Evolutionary conservation across 2,329 filamentous ascomycete species (phyloP).

Genomic region (Triangularia setosa): DNA sequence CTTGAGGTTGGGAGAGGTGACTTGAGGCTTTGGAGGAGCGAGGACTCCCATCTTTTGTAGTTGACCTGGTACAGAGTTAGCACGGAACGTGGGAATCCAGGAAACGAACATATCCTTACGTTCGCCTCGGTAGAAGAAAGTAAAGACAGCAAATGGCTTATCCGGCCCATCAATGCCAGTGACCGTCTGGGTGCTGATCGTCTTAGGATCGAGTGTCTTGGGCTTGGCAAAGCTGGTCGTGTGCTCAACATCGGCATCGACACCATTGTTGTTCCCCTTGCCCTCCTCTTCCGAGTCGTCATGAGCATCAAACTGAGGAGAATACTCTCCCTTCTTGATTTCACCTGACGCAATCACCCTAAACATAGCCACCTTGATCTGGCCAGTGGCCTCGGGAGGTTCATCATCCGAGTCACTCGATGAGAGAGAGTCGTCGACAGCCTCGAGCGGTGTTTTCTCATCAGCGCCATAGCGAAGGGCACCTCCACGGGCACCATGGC

Average conservation of each 20-base stretch:
- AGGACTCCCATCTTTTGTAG: constrained; percentile 94
- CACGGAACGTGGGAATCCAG: neutral
- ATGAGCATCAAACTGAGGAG: constrained; percentile 93
- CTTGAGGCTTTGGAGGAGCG: constrained; percentile 60
- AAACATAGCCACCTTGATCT: constrained; percentile 98
- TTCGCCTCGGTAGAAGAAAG: constrained; percentile 95
- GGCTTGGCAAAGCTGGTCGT: constrained; percentile 97
- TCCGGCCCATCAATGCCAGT: constrained; percentile 95
- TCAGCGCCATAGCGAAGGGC: constrained; percentile 80
- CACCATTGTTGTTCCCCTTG: constrained; percentile 48
- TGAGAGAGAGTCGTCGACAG: constrained; percentile 63
- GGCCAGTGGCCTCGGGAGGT: constrained; percentile 87
- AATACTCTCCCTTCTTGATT: constrained; percentile 97
- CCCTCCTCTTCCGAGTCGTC: constrained; percentile 79
- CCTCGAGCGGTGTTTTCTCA: constrained; percentile 69
- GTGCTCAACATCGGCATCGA: constrained; percentile 85
- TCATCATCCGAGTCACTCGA: constrained; percentile 80
- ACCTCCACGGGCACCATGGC: constrained; percentile 36
- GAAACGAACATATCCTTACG: constrained; percentile 58
- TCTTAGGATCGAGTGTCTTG: constrained; percentile 92
- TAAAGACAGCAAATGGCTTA: constrained; percentile 94
- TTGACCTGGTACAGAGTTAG: constrained; percentile 60
- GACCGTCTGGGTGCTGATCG: constrained; percentile 98
- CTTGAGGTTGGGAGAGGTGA: constrained; percentile 62
- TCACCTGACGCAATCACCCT: constrained; percentile 92